Conservation (phyloP, 495 filamentous ascomycete genomes). For the Tuber aestivum region DNA sequence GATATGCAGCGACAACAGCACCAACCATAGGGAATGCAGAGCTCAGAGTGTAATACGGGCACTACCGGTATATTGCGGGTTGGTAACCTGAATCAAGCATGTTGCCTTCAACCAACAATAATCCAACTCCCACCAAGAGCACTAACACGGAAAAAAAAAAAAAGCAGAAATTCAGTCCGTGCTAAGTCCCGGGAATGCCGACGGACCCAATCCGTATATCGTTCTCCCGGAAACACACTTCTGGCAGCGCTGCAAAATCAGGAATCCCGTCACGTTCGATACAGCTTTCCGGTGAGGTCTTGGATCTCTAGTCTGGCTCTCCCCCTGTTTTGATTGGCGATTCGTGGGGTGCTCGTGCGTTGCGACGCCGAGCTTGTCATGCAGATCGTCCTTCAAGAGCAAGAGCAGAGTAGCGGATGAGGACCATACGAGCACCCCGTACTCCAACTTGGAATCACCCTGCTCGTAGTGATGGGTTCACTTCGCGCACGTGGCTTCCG, state of each 20-base stretch:
- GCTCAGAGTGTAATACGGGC: neutral
- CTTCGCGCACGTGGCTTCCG: neutral
- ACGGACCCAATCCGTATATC: neutral
- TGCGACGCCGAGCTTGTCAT: neutral
- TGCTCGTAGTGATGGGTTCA: neutral
- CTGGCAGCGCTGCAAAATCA: neutral
- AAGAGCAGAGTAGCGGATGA: neutral
- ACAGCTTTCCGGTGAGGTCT: neutral
- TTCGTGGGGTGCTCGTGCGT: neutral
- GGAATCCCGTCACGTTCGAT: neutral
- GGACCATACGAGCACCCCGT: neutral
- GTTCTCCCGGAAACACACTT: neutral
- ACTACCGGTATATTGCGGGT: neutral
- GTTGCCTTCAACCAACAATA: neutral
- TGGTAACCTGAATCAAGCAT: neutral
- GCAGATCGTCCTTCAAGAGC: neutral
- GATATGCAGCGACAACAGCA: neutral
- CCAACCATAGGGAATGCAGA: neutral
- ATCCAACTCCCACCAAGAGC: neutral
- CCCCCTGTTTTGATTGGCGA: neutral
- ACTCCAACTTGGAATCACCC: neutral
- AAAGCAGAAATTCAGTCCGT: neutral
- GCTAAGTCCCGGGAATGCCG: neutral
- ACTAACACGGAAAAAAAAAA: neutral
- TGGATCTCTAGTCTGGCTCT: neutral